Evolutionary conservation across 106 monocot genomes (phyloP), one percentile per base, ranked within the genome.

Genomic region (Acanthochlamys bracteata): DNA sequence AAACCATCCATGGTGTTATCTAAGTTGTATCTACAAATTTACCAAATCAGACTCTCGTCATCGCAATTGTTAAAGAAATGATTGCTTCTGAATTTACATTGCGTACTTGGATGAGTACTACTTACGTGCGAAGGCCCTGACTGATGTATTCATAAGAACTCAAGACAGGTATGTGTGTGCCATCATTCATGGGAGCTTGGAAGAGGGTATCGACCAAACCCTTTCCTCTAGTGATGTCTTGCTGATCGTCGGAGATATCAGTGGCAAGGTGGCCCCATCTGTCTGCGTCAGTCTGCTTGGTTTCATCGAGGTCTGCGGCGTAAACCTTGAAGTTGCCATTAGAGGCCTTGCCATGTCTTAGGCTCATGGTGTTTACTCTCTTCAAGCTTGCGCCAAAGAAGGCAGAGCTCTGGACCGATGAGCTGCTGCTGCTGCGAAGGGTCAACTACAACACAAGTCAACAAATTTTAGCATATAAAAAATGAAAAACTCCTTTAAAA

Each of bases 211-310:
- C 75, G 0, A 79, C 83, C 67, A 79, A 19, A 7, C 83, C 83
- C 57, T 83, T 83, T 43, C 83, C 79, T 71, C 83, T 79, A 20
- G 79, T 76, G 60, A 79, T 83, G 60, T 83, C 83, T 62, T 83
- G 83, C 62, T 83, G 83, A 47, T 83, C 83, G 24, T 83, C 83
- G 0, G 83, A 83, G 3, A 24, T 73, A 41, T 83, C 83, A 20
- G n/a, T 59, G 11, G 69, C 72, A n/a, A 83, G 75, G 0, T 64
- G 67, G 3, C 27, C 65, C 83, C 83, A 83, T 41, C 41, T 42
- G 69, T 83, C 79, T 41, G 27, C 55, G 1, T 45, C 39, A 27
- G 78, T 83, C 67, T 83, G 71, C 68, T 83, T 83, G 47, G n/a
- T n/a, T 68, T 83, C 75, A 51, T 83, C 73, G 33, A 76, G 66